A percentile compares a stretch with the other conserved stretches of the same genome.
Evolutionary conservation across 108 stramenopile species (phyloP).

Genomic region (Epithemia pelagica): DNA sequence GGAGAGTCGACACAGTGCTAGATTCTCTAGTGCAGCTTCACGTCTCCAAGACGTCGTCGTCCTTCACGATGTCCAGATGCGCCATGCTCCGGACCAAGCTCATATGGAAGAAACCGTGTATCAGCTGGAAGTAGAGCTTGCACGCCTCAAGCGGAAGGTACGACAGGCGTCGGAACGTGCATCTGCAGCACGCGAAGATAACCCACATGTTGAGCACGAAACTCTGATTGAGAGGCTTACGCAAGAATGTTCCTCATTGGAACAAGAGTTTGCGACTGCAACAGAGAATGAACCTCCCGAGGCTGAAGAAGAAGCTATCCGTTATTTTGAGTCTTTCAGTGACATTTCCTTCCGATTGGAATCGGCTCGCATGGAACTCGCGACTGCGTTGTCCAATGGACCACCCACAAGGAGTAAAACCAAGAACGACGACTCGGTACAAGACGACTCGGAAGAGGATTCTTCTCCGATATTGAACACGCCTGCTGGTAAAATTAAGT

Average conservation of each 20-base stretch:
- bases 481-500: background rate
- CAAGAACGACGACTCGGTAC: background rate
- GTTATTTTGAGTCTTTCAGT: background rate
- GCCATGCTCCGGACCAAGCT: background rate
- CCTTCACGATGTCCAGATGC: background rate
- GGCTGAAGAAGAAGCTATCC: background rate
- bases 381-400: background rate
- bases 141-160: background rate
- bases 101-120: background rate
- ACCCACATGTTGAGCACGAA: background rate
- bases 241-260: background rate
- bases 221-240: background rate
- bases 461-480: background rate
- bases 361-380: background rate
- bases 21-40: background rate
- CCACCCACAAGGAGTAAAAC: background rate
- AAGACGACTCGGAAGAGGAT: background rate
- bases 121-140: background rate
- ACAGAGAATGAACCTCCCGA: background rate
- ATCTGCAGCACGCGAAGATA: background rate
- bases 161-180: background rate
- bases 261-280: background rate
- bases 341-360: background rate
- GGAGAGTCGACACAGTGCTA: background rate
- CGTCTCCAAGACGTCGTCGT: background rate